These are phyloP conservation scores for Xylaria arbuscula DNA, from an alignment of 2,329 filamentous ascomycete species.

Conservation along the genomic window DNA sequence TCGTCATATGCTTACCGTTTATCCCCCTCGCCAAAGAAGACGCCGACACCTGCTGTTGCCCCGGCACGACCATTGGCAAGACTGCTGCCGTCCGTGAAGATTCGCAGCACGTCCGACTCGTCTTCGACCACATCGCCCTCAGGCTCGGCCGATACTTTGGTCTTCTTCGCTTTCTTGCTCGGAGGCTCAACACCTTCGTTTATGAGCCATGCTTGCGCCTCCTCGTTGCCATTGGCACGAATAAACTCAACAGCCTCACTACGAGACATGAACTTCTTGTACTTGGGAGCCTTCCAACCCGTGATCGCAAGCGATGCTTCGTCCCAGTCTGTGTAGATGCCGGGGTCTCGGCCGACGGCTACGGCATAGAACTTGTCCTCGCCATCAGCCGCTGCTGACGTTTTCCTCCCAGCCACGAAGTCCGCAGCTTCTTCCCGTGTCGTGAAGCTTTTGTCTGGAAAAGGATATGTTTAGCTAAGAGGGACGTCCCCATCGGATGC, in stretches of 20 bases:
- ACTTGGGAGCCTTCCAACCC: slow-evolving; percentile 75
- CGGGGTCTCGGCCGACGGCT: slow-evolving; percentile 67
- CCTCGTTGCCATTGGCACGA: slow-evolving; percentile 57
- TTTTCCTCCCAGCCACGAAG: slow-evolving; percentile 74
- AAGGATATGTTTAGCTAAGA: slow-evolving; percentile 27
- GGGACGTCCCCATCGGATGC: slow-evolving; percentile 8
- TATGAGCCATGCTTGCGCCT: slow-evolving; percentile 57
- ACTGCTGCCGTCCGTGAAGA: slow-evolving; percentile 74
- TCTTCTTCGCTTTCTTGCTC: slow-evolving; percentile 52
- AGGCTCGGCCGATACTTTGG: slow-evolving; percentile 29
- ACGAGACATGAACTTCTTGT: slow-evolving; percentile 75
- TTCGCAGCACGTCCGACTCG: slow-evolving; percentile 53
- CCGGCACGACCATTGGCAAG: slow-evolving; percentile 66
- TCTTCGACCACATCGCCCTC: slow-evolving; percentile 32
- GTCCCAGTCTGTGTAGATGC: slow-evolving; percentile 73
- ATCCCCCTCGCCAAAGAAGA: slow-evolving; percentile 70
- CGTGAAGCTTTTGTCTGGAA: slow-evolving; percentile 81
- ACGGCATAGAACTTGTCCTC: slow-evolving; percentile 69
- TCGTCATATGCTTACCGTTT: slow-evolving; percentile 52
- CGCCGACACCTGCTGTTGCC: slow-evolving; percentile 70
- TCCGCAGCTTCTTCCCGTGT: slow-evolving; percentile 79
- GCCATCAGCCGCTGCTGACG: slow-evolving; percentile 52
- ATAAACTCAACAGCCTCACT: slow-evolving; percentile 85
- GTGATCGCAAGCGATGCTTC: slow-evolving; percentile 78
- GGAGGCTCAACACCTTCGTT: slow-evolving; percentile 52